Conservation (phyloP, 257 asterid genomes). For the Primulina huaijiensis region DNA sequence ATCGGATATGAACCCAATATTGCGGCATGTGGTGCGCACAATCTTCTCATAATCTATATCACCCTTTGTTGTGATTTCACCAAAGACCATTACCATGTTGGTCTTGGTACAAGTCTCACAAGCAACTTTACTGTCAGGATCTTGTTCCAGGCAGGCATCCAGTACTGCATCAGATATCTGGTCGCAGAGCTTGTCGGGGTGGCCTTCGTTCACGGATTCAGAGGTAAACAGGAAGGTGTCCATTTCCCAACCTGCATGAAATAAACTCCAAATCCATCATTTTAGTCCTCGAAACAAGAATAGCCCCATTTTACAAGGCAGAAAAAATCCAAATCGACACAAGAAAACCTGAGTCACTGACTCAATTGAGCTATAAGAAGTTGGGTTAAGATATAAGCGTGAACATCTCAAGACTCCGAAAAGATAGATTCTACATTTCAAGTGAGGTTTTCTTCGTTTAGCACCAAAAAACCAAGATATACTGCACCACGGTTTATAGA, state of each 20-base stretch:
- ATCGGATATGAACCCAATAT: conserved; percentile 51
- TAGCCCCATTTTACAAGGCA: neutral
- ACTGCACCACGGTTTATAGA: neutral
- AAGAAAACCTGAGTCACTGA: neutral
- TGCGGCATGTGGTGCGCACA: conserved; percentile 60
- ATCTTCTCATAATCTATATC: conserved; percentile 54
- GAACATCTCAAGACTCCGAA: neutral
- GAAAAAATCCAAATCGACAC: neutral
- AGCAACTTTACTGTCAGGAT: conserved; percentile 65
- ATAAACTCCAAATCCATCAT: conserved; percentile 2
- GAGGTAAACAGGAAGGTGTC: conserved; percentile 63
- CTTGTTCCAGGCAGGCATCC: conserved; percentile 63
- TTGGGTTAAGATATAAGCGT: neutral
- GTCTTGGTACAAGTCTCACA: conserved; percentile 68
- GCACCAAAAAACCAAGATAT: neutral
- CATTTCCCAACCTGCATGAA: conserved; percentile 36
- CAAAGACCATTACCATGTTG: conserved; percentile 60
- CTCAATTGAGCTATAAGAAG: neutral
- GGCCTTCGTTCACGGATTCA: conserved; percentile 66
- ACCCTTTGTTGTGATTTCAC: conserved; percentile 63
- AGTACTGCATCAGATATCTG: conserved; percentile 64
- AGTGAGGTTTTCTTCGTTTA: neutral
- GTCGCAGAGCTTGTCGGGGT: conserved; percentile 70
- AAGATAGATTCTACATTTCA: neutral
- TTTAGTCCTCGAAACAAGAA: neutral